Percentiles rank a stretch among this genome's conserved stretches.
Evolutionary conservation across 202 grass and related monocot genomes (phyloP).

Genomic region (Zoysia matrella): DNA sequence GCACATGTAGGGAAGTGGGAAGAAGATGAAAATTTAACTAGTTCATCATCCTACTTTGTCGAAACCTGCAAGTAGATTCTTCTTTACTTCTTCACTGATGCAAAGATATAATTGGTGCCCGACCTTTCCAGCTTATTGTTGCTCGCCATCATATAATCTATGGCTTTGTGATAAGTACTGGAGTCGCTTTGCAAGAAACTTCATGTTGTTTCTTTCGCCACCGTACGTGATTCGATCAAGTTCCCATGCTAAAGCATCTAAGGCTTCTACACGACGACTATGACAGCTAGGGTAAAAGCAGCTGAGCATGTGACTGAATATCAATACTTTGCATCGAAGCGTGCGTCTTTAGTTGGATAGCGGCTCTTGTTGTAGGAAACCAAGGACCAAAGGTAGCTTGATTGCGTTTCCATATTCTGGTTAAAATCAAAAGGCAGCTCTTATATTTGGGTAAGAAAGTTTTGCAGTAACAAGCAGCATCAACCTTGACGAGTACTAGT

Average conservation of each 20-base stretch:
- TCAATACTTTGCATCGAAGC: constrained; percentile 25
- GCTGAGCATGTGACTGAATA: constrained; percentile 37
- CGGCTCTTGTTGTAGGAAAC: constrained; percentile 30
- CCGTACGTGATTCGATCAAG: neutral
- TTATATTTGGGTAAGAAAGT: constrained; percentile 6
- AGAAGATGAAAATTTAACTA: too few species aligned
- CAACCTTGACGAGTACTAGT: constrained; percentile 23
- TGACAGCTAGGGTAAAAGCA: neutral
- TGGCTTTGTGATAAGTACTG: constrained; percentile 36
- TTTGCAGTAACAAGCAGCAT: constrained; percentile 45
- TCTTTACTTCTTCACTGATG: neutral
- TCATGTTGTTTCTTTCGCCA: constrained; percentile 35
- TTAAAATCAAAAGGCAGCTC: constrained; percentile 24
- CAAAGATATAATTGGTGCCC: neutral
- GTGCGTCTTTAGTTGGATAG: constrained; percentile 22
- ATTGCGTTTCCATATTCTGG: constrained; percentile 35
- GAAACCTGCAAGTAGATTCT: constrained; percentile 25
- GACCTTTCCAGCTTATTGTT: constrained; percentile 33
- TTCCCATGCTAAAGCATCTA: constrained; percentile 32
- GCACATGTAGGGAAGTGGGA: too few species aligned
- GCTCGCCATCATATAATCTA: constrained; percentile 30
- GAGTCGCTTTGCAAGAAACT: constrained; percentile 43
- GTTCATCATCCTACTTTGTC: neutral
- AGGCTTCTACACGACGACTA: constrained; percentile 23
- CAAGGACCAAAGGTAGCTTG: constrained; percentile 1